A percentile compares a stretch with the other conserved stretches of the same genome.
These are phyloP conservation scores for Zhuliangozyma parablackwelliae DNA, from an alignment of 1,139 yeast species.

Conservation along the genomic window DNA sequence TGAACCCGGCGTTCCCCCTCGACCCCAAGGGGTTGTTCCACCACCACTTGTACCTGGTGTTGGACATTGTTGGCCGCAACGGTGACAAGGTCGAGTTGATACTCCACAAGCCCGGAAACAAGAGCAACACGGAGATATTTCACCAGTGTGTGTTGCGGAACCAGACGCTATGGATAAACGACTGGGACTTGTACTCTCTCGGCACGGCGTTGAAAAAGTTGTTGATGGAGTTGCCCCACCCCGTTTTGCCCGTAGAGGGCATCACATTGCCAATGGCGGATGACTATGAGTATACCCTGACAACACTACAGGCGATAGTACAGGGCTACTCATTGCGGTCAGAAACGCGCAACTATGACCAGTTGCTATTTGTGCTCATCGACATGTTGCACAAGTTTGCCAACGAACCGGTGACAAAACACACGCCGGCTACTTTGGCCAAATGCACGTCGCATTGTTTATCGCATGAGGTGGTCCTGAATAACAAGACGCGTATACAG, in stretches of 20 bases:
- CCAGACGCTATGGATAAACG: constrained; percentile 53
- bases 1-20: constrained; percentile 20
- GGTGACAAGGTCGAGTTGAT: constrained; percentile 44
- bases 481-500: constrained; percentile 42
- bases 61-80: constrained; percentile 42
- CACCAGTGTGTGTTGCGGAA: constrained; percentile 52
- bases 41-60: constrained; percentile 46
- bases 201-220: constrained; percentile 51
- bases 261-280: constrained; percentile 48
- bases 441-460: constrained; percentile 48
- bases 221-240: constrained; percentile 38
- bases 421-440: constrained; percentile 41
- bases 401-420: constrained; percentile 35
- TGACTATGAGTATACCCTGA: constrained; percentile 34
- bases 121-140: constrained; percentile 45
- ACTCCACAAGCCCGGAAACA: constrained; percentile 59
- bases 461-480: constrained; percentile 46
- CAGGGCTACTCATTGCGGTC: constrained; percentile 5
- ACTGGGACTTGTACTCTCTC: constrained; percentile 60
- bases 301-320: constrained; percentile 20
- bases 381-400: constrained; percentile 34
- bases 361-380: constrained; percentile 37
- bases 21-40: constrained; percentile 29
- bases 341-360: constrained; percentile 13
- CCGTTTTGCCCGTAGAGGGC: constrained; percentile 40